phyloP scores from a whole-genome alignment of 2,329 filamentous ascomycete genomes.

The Trichoderma asperellum region DNA sequence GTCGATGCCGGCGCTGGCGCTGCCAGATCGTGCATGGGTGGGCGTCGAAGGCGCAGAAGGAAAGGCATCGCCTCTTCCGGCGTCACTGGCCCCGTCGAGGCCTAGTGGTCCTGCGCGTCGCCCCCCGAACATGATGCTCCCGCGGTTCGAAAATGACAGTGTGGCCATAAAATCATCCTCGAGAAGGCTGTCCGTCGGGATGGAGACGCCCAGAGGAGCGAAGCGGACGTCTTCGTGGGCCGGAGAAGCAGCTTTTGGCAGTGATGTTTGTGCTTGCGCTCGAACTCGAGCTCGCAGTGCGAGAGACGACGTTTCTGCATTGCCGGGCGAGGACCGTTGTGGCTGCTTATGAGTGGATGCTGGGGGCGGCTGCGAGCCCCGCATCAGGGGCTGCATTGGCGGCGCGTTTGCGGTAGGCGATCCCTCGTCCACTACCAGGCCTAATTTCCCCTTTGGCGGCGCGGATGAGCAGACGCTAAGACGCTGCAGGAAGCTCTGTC shows the following conservation, averaged over 20 bases:
- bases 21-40: constrained; percentile 23
- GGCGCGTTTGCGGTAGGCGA: constrained; percentile 24
- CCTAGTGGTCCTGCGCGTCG: constrained; percentile 39
- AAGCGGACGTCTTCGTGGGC: constrained; percentile 44
- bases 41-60: constrained; percentile 15
- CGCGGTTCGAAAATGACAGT: constrained; percentile 65
- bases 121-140: constrained; percentile 64
- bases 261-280: constrained; percentile 15
- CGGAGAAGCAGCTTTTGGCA: constrained; percentile 36
- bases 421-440: constrained; percentile 31
- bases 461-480: constrained; percentile 37
- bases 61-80: constrained; percentile 27
- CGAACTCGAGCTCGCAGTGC: constrained; percentile 6
- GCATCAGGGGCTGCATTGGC: constrained; percentile 33
- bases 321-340: constrained; percentile 15
- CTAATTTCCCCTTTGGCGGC: constrained; percentile 37
- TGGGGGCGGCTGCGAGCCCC: constrained; percentile 35
- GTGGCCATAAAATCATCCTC: constrained; percentile 61
- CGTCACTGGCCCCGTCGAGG: constrained; percentile 30
- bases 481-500: constrained; percentile 36
- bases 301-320: constrained; percentile 18
- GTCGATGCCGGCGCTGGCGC: constrained; percentile 18
- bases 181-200: constrained; percentile 60
- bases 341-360: constrained; percentile 32
- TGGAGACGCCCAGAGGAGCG: constrained; percentile 58